Percentiles rank a stretch among this genome's conserved stretches.
phyloP scores from a whole-genome alignment of 148 eudicot genomes.

The Persicaria tinctoria region DNA sequence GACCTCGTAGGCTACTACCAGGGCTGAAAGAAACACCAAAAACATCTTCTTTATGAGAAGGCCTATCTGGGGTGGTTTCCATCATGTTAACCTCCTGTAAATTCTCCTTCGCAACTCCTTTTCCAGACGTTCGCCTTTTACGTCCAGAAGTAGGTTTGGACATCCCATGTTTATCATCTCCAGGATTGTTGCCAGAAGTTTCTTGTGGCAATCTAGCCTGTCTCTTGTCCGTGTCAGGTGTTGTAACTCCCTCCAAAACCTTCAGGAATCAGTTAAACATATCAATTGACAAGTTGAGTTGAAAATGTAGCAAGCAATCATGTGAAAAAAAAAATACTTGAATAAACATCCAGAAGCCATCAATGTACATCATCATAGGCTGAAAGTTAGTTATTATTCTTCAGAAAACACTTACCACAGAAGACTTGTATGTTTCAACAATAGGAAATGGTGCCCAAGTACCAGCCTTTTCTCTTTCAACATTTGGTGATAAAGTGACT shows the following conservation, averaged over 20 bases:
- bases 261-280: background rate
- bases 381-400: background rate
- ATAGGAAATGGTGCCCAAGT: constrained; percentile 36
- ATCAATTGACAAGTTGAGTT: background rate
- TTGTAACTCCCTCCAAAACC: constrained; percentile 13
- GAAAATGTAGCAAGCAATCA: background rate
- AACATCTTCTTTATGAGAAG: constrained; percentile 24
- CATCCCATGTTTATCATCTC: constrained; percentile 30
- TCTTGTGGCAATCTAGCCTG: constrained; percentile 16
- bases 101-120: constrained; percentile 43
- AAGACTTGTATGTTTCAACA: constrained; percentile 25
- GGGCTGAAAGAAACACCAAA: constrained; percentile 20
- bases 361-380: background rate
- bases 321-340: background rate
- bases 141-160: constrained; percentile 50
- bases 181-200: constrained; percentile 30
- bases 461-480: constrained; percentile 28
- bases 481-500: constrained; percentile 39
- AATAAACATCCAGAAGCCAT: background rate
- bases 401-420: constrained; percentile 16
- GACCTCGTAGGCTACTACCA: constrained; percentile 27
- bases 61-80: constrained; percentile 25
- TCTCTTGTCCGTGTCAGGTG: constrained; percentile 8
- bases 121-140: constrained; percentile 54
- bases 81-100: constrained; percentile 19